phyloP scores from a whole-genome alignment of 75 land plant genomes.

The Picea sitchensis region DNA sequence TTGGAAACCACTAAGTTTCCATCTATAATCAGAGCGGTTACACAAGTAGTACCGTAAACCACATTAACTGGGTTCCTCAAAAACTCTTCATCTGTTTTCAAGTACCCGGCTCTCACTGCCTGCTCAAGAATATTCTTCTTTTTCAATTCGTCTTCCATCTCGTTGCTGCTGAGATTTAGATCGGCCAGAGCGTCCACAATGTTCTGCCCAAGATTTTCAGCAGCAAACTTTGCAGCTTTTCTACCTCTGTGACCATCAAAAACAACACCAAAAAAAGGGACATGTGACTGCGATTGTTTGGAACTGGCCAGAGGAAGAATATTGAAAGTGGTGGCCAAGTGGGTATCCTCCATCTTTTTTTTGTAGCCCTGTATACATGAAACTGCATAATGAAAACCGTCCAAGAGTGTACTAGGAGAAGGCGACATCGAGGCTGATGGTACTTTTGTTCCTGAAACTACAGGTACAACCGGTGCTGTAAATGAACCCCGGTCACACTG shows the following conservation, averaged over 20 bases:
- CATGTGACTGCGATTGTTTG: too few relatives aligned
- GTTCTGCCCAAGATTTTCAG: slow-evolving; percentile 44
- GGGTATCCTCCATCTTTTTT: too few relatives aligned
- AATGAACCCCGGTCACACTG: too few relatives aligned
- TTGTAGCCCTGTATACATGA: too few relatives aligned
- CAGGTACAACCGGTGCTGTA: too few relatives aligned
- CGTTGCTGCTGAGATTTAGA: slow-evolving; percentile 2
- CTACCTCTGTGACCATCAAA: slow-evolving; percentile 89
- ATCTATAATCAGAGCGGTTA: not conserved
- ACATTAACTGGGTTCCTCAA: slow-evolving; percentile 24
- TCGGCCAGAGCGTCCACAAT: slow-evolving; percentile 34
- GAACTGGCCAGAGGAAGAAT: too few relatives aligned
- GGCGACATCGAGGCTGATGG: too few relatives aligned
- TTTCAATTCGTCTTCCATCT: slow-evolving; percentile 18
- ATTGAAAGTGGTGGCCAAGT: too few relatives aligned
- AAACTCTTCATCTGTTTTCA: slow-evolving; percentile 57
- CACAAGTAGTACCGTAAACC: not conserved
- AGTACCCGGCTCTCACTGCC: slow-evolving; percentile 53
- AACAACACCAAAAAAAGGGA: slow-evolving; percentile 65
- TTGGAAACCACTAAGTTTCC: too few relatives aligned
- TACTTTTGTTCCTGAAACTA: too few relatives aligned
- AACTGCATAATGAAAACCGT: too few relatives aligned
- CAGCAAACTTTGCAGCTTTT: slow-evolving; percentile 69
- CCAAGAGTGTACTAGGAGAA: too few relatives aligned
- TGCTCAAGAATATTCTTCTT: not conserved